phyloP scores from a whole-genome alignment of 2,329 filamentous ascomycete genomes.

The Arthrocladium fulminans region DNA sequence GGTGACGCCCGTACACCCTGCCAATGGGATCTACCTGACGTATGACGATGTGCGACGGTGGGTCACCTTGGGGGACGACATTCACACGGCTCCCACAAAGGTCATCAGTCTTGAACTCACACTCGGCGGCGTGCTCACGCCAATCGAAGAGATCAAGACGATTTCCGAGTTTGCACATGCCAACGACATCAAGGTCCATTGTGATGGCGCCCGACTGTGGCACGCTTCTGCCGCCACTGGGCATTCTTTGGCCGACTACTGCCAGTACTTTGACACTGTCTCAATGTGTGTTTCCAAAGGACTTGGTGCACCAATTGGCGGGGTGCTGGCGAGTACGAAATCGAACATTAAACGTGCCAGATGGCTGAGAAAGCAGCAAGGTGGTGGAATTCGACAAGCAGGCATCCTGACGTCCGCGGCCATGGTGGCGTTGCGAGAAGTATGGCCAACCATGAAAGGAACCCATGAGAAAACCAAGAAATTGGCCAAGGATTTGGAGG shows the following conservation, averaged over 20 bases:
- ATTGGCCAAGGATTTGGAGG: no score
- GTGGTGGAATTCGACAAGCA: conserved; percentile 28
- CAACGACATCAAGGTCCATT: conserved; percentile 26
- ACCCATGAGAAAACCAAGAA: no score
- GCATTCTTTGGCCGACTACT: conserved; percentile 25
- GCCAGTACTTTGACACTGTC: conserved; percentile 27
- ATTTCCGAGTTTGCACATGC: conserved; percentile 26
- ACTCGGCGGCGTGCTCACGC: conserved; percentile 24
- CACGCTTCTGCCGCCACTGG: conserved; percentile 25
- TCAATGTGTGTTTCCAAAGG: conserved; percentile 29
- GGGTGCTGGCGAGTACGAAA: conserved; percentile 25
- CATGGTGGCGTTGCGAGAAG: conserved; percentile 17
- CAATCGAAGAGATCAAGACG: conserved; percentile 24
- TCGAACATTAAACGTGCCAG: conserved; percentile 25
- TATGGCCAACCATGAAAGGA: no score
- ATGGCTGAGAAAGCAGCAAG: conserved; percentile 28
- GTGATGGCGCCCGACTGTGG: conserved; percentile 28
- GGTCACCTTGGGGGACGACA: conserved; percentile 9
- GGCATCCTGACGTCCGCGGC: conserved; percentile 27
- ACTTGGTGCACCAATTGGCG: conserved; percentile 28
- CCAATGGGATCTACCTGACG: conserved; percentile 29
- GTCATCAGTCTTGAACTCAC: conserved; percentile 27
- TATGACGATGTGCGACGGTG: conserved; percentile 16
- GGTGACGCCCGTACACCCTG: conserved; percentile 17
- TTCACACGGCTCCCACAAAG: conserved; percentile 27